Conservation (phyloP, 176 grass and related monocot species). For the Poa annua region DNA sequence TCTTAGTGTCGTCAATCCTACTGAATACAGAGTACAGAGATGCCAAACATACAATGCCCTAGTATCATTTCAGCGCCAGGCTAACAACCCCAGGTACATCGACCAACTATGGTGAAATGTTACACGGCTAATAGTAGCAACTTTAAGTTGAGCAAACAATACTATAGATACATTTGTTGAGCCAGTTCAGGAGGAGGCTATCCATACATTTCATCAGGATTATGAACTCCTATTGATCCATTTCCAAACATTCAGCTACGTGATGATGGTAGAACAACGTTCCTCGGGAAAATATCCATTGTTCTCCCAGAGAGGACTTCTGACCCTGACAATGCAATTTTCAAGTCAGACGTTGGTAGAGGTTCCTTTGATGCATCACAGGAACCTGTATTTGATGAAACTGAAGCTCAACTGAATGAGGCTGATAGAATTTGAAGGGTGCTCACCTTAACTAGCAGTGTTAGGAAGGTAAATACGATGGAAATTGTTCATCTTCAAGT, state of each 20-base stretch:
- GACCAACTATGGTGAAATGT: background rate
- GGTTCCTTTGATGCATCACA: background rate
- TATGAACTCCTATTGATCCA: slow-evolving; percentile 10
- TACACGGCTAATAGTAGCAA: background rate
- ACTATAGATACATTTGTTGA: background rate
- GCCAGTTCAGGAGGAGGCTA: background rate
- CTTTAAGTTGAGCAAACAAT: background rate
- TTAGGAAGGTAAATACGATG: slow-evolving; percentile 86
- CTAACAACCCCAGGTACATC: slow-evolving; percentile 27
- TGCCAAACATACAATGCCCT: background rate
- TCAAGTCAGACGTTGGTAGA: slow-evolving; percentile 1
- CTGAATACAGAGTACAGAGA: background rate
- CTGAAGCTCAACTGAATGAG: background rate
- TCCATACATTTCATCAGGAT: background rate
- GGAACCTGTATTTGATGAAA: background rate
- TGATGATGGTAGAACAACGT: background rate
- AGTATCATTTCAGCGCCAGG: slow-evolving; percentile 2
- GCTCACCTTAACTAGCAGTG: slow-evolving; percentile 44
- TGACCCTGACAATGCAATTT: slow-evolving; percentile 18
- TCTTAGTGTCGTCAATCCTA: too few relatives aligned
- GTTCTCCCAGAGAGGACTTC: slow-evolving; percentile 16
- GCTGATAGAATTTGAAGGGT: background rate
- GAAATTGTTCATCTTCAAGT: slow-evolving; percentile 55
- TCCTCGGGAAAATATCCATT: background rate
- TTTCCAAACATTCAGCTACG: slow-evolving; percentile 2